Base-by-base conservation (phyloP, 208 protist species). In the Leishmania major region DNA sequence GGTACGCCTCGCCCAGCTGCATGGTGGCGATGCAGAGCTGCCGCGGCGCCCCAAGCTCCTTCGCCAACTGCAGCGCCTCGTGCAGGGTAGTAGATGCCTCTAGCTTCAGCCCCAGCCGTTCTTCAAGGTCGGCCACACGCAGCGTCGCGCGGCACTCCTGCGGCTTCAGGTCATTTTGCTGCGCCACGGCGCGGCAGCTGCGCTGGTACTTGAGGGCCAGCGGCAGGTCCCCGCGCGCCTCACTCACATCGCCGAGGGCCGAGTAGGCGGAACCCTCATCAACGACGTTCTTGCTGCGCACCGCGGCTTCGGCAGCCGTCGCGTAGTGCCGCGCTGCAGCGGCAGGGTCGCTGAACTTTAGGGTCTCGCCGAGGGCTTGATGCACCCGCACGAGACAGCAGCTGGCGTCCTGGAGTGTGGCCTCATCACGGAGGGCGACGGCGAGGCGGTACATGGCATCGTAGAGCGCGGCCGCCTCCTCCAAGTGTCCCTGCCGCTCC, bases 1-100 rank as follows among this genome's bases (percentile, higher is more conserved):
- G 88, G 81, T 88, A 94, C 75, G 91, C 88, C 82, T 96, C 87
- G 28, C 95, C 94, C 1, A 97, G 90, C 82, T 97, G 91, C 94
- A 96, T 92, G 57, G 89, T 95, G 19, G 95, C 93, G 10, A 77
- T 83, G 78, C 91, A 95, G 40, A 98, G 83, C 80, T 91, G 90
- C 59, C 85, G 87, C 17, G 89, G 77, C 70, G 95, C 92, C 17
- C 84, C 87, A 28, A 92, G 86, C 66, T 95, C 82, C 76, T 93
- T 90, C n/a, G 95, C 92, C 22, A 98, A 78, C 31, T 70, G 22
- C 69, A 97, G 86, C 25, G 95, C 93, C 7, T 88, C 83, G 43
- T 93, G 78, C 35, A 98, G 84, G 2, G 92, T 95, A 2, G 85
- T 49, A 43, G 89, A 92, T n/a, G 95, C 95, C 69, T 94, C 89